Base-by-base conservation (phyloP, 2,329 filamentous ascomycete species). In the Colletotrichum siamense region DNA sequence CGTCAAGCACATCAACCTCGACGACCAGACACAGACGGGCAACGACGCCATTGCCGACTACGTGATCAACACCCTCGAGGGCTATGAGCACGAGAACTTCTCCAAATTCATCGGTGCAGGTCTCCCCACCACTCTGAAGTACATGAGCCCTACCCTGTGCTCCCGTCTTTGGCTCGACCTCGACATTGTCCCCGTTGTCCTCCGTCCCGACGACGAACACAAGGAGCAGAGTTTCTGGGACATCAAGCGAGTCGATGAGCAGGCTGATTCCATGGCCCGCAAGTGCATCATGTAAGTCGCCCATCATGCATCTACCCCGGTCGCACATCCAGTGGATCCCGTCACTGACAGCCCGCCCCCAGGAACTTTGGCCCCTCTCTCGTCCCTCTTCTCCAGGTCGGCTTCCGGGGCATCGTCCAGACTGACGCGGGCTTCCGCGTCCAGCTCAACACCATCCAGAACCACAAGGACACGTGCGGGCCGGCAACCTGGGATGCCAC, bases 201-300 rank as follows among this genome's bases (percentile, higher is more conserved):
- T 95, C 77, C 86, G 85, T 12, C 87, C 88, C 7, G 87, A 88
- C 70, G 84, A 88, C 15, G 85, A 87, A 57, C 81, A 84, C 77
- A 86, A 86, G 79, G 83, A 83, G 64, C 84, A 82, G 79, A 85
- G 80, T 57, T 87, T 89, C 77, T 91, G 90, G 88, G 86, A 89
- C 62, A 83, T 85, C 39, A 91, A 92, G 81, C 86, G 89, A n/a
- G 89, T 96, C 6, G 95, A 96, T 80, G 95, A 97, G 82, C 93
- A 96, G 83, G 94, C 95, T 2, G 95, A 96, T 82, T 94, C 93
- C 1, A 94, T 96, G 91, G 93, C 93, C 3, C 89, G 95, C 77
- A 96, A 96, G 86, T 95, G 94, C 82, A 89, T 96, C 77, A 91
- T 93, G 93, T 94, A 84, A 84, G 90, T 85, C n/a, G 32, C 55